Base-by-base conservation (phyloP, 2,329 filamentous ascomycete species). In the Trichoderma endophyticum region DNA sequence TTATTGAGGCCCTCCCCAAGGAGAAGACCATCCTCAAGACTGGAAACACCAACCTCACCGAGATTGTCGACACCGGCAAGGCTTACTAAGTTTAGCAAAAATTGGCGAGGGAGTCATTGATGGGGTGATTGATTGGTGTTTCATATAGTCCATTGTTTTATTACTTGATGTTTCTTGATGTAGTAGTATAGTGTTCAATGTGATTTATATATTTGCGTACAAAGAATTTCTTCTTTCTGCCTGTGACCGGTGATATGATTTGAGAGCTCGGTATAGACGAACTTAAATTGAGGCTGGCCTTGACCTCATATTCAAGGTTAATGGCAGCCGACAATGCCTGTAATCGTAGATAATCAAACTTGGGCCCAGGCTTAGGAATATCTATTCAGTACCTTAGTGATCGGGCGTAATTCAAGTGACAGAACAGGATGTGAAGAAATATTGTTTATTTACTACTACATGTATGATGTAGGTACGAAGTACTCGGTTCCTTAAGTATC, bases 1-100 rank as follows among this genome's bases (percentile, higher is more conserved):
- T 84, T 3, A 74, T 85, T 36, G 80, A 82, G 60, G 75, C 71
- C 3, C 73, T 83, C 4, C 83, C 84, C 1, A 81, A 78, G 75
- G 78, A 83, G 30, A 85, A 85, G 78, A 82, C 81, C 11, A 77
- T 83, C 48, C 76, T 85, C 36, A 84, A 84, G 76, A 76, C 78
- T 7, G 83, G 83, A 0, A 84, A 83, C 72, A 71, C 73, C 9
- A 81, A 82, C 68, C 75, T 83, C 75, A 80, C 80, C 9, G 80
- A 79, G 12, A 63, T 76, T 34, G 69, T 73, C 4, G 60, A 73
- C 9, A 72, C 69, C 1, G 75, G 75, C 1, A 71, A 73, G 71
- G 77, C 77, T 15, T 76, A 75, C 26, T 71, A 67, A 71, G 54
- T 8, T 5, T 8, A 43, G 4, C 18, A 62, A 11, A 32, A 7